These are phyloP conservation scores for Pseudophaeomoniella oleicola DNA, from an alignment of 2,329 filamentous ascomycete species.

Conservation along the genomic window DNA sequence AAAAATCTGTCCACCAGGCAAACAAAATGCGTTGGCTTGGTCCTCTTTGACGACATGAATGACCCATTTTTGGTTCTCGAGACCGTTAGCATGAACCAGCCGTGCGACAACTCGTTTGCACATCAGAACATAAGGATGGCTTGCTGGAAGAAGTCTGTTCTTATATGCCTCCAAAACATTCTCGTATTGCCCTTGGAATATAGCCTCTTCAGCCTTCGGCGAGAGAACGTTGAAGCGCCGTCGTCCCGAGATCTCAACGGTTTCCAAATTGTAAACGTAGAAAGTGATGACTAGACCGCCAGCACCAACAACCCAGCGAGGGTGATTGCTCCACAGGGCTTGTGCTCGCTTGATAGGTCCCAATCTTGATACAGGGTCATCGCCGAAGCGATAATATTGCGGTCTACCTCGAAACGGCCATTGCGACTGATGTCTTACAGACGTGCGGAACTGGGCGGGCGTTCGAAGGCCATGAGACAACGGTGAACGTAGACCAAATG, in stretches of 20 bases:
- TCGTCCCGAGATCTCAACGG: slow-evolving; percentile 37
- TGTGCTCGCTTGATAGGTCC: slow-evolving; percentile 9
- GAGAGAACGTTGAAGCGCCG: slow-evolving; percentile 44
- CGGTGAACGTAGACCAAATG: no score
- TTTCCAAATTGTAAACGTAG: slow-evolving; percentile 42
- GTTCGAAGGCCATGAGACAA: no score
- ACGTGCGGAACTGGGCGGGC: no score
- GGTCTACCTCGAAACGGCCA: background rate
- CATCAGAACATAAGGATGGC: slow-evolving; percentile 31
- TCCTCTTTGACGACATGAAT: slow-evolving; percentile 42
- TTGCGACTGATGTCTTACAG: background rate
- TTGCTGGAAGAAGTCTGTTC: slow-evolving; percentile 32
- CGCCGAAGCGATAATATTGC: slow-evolving; percentile 5
- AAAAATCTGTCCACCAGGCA: slow-evolving; percentile 50
- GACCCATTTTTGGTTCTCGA: slow-evolving; percentile 33
- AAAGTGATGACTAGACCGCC: slow-evolving; percentile 28
- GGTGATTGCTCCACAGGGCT: slow-evolving; percentile 12
- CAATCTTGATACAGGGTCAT: slow-evolving; percentile 5
- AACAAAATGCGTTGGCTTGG: slow-evolving; percentile 45
- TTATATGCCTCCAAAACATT: slow-evolving; percentile 32
- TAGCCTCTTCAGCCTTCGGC: slow-evolving; percentile 24
- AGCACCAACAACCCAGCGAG: slow-evolving; percentile 15
- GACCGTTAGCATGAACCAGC: slow-evolving; percentile 34
- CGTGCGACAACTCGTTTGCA: slow-evolving; percentile 39
- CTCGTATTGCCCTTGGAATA: slow-evolving; percentile 30